These are phyloP conservation scores for Glycyrrhiza uralensis DNA, from an alignment of 306 rosid species.

Conservation along the genomic window DNA sequence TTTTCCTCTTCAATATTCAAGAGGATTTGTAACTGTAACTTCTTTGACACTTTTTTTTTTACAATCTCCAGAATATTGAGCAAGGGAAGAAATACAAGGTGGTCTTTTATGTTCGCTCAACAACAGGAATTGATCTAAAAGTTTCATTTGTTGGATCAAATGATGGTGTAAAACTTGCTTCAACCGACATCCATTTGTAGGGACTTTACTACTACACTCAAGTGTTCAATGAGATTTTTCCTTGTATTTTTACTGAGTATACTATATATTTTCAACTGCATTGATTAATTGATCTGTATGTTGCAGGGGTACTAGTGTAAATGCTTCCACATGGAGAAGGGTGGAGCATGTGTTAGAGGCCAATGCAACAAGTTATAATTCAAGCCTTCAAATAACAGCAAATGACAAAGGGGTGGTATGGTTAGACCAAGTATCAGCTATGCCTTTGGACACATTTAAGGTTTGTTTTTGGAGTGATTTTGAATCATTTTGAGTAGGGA, in stretches of 20 bases:
- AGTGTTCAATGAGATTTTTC: not conserved
- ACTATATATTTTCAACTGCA: too few species aligned
- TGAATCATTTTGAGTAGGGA: not conserved
- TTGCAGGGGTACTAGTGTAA: not conserved
- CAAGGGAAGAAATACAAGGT: slow-evolving; percentile 59
- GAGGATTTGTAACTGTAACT: too few species aligned
- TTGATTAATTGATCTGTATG: not conserved
- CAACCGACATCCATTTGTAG: slow-evolving; percentile 13
- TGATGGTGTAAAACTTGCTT: slow-evolving; percentile 42
- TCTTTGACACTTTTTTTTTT: not conserved
- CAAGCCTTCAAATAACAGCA: slow-evolving; percentile 31
- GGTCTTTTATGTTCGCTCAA: slow-evolving; percentile 39
- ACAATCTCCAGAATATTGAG: slow-evolving; percentile 58
- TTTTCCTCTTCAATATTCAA: too few species aligned
- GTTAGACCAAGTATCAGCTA: slow-evolving; percentile 38
- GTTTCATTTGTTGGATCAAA: slow-evolving; percentile 47
- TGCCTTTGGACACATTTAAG: slow-evolving; percentile 33
- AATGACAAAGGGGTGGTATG: not conserved
- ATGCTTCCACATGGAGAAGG: slow-evolving; percentile 20
- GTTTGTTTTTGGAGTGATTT: slow-evolving; percentile 4
- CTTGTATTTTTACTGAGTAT: not conserved
- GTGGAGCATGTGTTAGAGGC: slow-evolving; percentile 9
- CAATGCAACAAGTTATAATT: not conserved
- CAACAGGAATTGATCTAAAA: slow-evolving; percentile 31
- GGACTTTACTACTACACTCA: not conserved